A percentile compares a stretch with the other conserved stretches of the same genome.
phyloP scores from a whole-genome alignment of 768 basidiomycete genomes.

The Dacryopinax primogenitus region DNA sequence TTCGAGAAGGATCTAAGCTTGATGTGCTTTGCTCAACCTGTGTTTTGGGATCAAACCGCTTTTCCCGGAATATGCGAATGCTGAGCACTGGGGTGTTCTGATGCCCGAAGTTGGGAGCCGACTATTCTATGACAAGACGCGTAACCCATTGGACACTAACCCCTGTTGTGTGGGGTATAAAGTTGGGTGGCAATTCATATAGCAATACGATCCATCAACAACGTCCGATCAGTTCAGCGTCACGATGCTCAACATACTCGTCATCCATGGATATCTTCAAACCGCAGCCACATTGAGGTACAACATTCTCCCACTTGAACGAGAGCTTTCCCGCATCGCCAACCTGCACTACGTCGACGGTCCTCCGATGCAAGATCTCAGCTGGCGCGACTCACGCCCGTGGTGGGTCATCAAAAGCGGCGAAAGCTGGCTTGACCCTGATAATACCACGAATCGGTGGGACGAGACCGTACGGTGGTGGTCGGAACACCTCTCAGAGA shows the following conservation, averaged over 20 bases:
- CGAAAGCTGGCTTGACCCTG: neutral
- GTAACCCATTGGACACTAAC: too few relatives aligned
- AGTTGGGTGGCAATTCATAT: too few relatives aligned
- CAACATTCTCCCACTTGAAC: neutral
- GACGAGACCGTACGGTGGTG: neutral
- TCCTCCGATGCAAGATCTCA: neutral
- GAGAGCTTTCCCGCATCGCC: neutral
- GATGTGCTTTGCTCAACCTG: too few relatives aligned
- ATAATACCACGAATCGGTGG: neutral
- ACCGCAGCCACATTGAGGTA: neutral
- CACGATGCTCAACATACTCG: neutral
- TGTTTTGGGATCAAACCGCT: too few relatives aligned
- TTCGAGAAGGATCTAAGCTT: too few relatives aligned
- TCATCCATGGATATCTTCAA: neutral
- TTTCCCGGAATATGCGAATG: too few relatives aligned
- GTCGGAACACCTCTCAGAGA: neutral
- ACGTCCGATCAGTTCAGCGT: too few relatives aligned
- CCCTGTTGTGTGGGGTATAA: neutral
- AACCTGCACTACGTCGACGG: neutral
- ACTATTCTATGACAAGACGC: too few relatives aligned
- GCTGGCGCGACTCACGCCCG: neutral
- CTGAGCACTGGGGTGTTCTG: too few relatives aligned
- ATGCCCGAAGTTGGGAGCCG: too few relatives aligned
- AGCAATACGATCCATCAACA: too few relatives aligned
- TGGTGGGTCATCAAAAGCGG: neutral